These are phyloP conservation scores for Penicillium sp. DNA, from an alignment of 2,329 filamentous ascomycete species.

Conservation along the genomic window DNA sequence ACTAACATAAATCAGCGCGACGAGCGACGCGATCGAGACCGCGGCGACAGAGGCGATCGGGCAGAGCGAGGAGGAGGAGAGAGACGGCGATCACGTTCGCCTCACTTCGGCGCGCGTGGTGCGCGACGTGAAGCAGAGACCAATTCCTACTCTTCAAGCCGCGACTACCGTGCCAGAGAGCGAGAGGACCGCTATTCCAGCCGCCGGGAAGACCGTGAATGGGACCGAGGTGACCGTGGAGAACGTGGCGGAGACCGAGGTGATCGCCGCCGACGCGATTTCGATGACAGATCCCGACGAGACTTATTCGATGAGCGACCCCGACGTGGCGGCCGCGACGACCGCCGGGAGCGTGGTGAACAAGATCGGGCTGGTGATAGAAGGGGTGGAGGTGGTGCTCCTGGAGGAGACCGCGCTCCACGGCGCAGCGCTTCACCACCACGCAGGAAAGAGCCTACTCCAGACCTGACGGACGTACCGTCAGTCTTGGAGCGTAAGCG, in stretches of 20 bases:
- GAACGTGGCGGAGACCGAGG: slow-evolving; percentile 56
- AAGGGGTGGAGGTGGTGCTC: slow-evolving; percentile 31
- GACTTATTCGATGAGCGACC: slow-evolving; percentile 67
- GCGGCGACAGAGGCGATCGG: slow-evolving; percentile 48
- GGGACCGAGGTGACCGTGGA: slow-evolving; percentile 50
- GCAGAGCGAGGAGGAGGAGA: slow-evolving; percentile 56
- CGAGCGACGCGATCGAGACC: slow-evolving; percentile 51
- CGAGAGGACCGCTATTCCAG: slow-evolving; percentile 88
- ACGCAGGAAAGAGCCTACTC: slow-evolving; percentile 91
- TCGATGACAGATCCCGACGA: slow-evolving; percentile 62
- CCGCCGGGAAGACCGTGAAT: slow-evolving; percentile 72
- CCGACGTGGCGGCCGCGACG: slow-evolving; percentile 43
- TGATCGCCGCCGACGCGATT: slow-evolving; percentile 60
- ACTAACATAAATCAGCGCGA: slow-evolving; percentile 47
- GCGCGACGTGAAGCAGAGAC: slow-evolving; percentile 73
- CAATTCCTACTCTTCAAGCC: slow-evolving; percentile 90
- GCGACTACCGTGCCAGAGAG: slow-evolving; percentile 89
- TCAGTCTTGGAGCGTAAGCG: slow-evolving; percentile 84
- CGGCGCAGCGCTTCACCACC: slow-evolving; percentile 79
- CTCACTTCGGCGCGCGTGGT: slow-evolving; percentile 69
- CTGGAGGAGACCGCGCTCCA: slow-evolving; percentile 3
- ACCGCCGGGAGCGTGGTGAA: slow-evolving; percentile 25
- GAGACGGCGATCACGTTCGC: slow-evolving; percentile 83
- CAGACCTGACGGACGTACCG: slow-evolving; percentile 86
- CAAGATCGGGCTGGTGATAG: slow-evolving; percentile 53